phyloP scores from a whole-genome alignment of 768 basidiomycete genomes.

The Podaxis sp. region DNA sequence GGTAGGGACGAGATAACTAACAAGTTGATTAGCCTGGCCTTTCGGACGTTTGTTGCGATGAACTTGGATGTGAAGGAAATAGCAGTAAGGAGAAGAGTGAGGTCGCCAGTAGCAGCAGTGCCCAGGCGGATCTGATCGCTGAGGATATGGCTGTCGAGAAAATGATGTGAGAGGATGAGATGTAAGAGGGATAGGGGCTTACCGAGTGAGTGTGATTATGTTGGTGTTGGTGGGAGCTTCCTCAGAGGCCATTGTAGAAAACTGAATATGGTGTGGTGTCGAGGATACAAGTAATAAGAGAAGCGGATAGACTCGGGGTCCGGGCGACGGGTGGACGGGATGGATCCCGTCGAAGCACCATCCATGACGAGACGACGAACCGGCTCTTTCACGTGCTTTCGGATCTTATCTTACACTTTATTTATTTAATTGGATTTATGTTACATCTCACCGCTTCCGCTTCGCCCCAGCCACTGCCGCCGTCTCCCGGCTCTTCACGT shows the following conservation, averaged over 20 bases:
- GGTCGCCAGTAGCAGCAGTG: slow-evolving; percentile 82
- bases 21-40: slow-evolving; percentile 97
- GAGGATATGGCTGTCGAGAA: slow-evolving; percentile 62
- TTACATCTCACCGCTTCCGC: slow-evolving; percentile 55
- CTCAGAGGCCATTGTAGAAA: slow-evolving; percentile 44
- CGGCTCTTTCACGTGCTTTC: slow-evolving; percentile 29
- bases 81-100: slow-evolving; percentile 91
- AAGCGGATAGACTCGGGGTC: slow-evolving; percentile 14
- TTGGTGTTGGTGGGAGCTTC: slow-evolving; percentile 74
- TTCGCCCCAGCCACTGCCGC: slow-evolving; percentile 51
- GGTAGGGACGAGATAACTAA: slow-evolving; percentile 37
- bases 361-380: background rate
- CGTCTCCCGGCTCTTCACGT: slow-evolving; percentile 45
- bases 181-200: slow-evolving; percentile 20
- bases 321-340: slow-evolving; percentile 6
- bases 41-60: slow-evolving; percentile 96
- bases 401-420: slow-evolving; percentile 22
- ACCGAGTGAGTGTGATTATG: slow-evolving; percentile 93
- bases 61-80: slow-evolving; percentile 97
- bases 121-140: slow-evolving; percentile 83
- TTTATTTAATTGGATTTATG: slow-evolving; percentile 11
- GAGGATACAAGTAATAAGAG: slow-evolving; percentile 10
- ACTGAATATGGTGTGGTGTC: slow-evolving; percentile 16
- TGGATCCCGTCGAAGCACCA: slow-evolving; percentile 1
- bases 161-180: slow-evolving; percentile 12